A percentile compares a stretch with the other conserved stretches of the same genome.
Evolutionary conservation across 1,284 basidiomycete genomes (phyloP).

Genomic region (Ustilago loliicola): DNA sequence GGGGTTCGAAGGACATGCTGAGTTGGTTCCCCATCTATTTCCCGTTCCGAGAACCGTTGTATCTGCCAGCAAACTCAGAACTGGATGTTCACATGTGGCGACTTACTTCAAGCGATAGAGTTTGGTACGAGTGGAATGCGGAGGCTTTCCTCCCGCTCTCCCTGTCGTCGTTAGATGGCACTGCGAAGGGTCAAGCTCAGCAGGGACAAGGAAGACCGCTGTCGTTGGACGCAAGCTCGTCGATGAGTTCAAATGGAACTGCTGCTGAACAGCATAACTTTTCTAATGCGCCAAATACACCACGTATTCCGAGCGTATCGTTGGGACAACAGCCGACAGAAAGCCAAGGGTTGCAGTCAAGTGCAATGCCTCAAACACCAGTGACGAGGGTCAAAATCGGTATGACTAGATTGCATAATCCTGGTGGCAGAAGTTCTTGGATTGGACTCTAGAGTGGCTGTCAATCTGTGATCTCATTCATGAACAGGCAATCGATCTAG

Average conservation of each 20-base stretch:
- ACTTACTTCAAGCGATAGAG: conserved; percentile 80
- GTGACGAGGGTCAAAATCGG: conserved; percentile 83
- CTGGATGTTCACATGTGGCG: conserved; percentile 95
- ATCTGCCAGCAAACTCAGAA: conserved; percentile 91
- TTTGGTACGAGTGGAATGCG: conserved; percentile 99
- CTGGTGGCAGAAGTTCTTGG: conserved; percentile 89
- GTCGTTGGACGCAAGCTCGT: conserved; percentile 41
- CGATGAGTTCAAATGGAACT: conserved; percentile 28
- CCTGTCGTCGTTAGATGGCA: conserved; percentile 13
- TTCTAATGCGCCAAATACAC: conserved; percentile 64
- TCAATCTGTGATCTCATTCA: not conserved
- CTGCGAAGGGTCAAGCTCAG: conserved; percentile 10
- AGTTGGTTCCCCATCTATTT: conserved; percentile 99
- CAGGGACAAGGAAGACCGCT: conserved; percentile 16
- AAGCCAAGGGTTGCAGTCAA: conserved; percentile 16
- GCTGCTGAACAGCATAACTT: conserved; percentile 43
- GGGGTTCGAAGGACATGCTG: conserved; percentile 88
- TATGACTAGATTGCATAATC: conserved; percentile 90
- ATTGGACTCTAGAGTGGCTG: conserved; percentile 74
- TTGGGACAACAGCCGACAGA: conserved; percentile 16
- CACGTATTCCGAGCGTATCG: conserved; percentile 53
- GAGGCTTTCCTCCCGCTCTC: conserved; percentile 83
- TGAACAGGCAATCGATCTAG: not conserved
- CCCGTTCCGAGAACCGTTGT: conserved; percentile 86
- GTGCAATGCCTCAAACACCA: conserved; percentile 17